Base-by-base conservation (phyloP, 2,329 filamentous ascomycete species). In the Nemania serpens region DNA sequence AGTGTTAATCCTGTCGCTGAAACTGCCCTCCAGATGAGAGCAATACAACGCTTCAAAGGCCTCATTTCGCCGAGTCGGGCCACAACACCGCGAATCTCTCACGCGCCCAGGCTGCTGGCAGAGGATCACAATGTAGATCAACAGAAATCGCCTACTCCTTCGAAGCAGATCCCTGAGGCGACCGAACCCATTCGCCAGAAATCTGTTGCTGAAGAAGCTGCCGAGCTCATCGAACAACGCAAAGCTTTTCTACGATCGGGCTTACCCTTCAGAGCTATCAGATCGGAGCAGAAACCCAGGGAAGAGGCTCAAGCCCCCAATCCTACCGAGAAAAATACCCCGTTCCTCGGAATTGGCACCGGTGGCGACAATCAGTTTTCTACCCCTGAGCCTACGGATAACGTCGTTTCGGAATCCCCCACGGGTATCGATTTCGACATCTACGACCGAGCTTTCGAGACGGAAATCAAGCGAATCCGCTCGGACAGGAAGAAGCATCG, bases 361-460 rank as follows among this genome's bases (percentile, higher is more conserved):
- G 88, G 88, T 46, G 80, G 82, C 2, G 73, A 75, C 25, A 79
- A 84, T 62, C 79, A 79, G 17, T 81, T 80, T 67, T 42, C 54
- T 4, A 55, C 49, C 11, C 18, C 66, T 5, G 68, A 66, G 17
- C 18, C 63, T 12, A 43, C 64, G n/a, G 56, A 73, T 47, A 73
- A 70, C 42, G 74, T 89, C 4, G 88, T 97, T 42, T 91, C 91
- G 33, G 93, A 97, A 75, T 96, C 91, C 1, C 94, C 94, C 2
- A 89, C 89, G 0, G 89, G 88, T 1, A 90, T 91, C 5, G 92
- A 96, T 62, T 91, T 91, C 68, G 88, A 95, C 71, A 89, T 98
- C 59, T 97, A 97, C 74, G 91, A 96, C 74, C 86, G 84, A 0
- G 94, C 94, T 0, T 97, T 96, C 73, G 87, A 91, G 70, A 85